Percentiles rank a stretch among this genome's conserved stretches.
These are phyloP conservation scores for Conoideocrella luteorostrata DNA, from an alignment of 2,329 filamentous ascomycete species.

Conservation along the genomic window DNA sequence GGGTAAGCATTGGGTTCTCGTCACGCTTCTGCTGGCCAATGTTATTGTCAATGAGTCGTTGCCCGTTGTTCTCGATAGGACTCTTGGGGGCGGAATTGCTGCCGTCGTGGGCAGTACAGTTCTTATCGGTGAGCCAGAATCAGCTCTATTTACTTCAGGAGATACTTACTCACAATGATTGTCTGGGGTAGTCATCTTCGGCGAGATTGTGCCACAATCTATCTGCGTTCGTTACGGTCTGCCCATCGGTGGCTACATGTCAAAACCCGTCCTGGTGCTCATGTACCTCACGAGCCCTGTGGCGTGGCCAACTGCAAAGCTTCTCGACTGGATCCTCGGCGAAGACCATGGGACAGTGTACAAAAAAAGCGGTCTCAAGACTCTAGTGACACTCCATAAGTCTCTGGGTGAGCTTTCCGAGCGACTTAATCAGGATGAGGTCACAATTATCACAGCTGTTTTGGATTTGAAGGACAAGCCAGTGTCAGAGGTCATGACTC, in stretches of 20 bases:
- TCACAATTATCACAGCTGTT: slow-evolving; percentile 96
- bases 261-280: slow-evolving; percentile 74
- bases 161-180: slow-evolving; percentile 12
- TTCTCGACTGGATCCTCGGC: slow-evolving; percentile 87
- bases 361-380: slow-evolving; percentile 97
- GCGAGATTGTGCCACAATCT: slow-evolving; percentile 92
- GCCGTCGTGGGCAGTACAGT: slow-evolving; percentile 90
- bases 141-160: too few relatives aligned
- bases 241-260: slow-evolving; percentile 90
- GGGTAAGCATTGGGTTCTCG: slow-evolving; percentile 97
- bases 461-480: slow-evolving; percentile 94
- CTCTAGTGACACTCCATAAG: slow-evolving; percentile 89
- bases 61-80: slow-evolving; percentile 90
- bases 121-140: slow-evolving; percentile 68
- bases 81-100: slow-evolving; percentile 87
- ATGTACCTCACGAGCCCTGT: slow-evolving; percentile 91
- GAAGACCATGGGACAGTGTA: slow-evolving; percentile 95
- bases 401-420: slow-evolving; percentile 81
- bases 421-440: slow-evolving; percentile 91
- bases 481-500: slow-evolving; percentile 95
- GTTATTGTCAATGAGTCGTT: slow-evolving; percentile 97
- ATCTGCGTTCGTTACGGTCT: slow-evolving; percentile 94
- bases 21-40: slow-evolving; percentile 88
- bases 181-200: slow-evolving; percentile 78
- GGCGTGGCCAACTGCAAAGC: slow-evolving; percentile 90